Percentiles rank a stretch among this genome's conserved stretches.
phyloP scores from a whole-genome alignment of 768 basidiomycete species.

The Hypsizygus marmoreus region DNA sequence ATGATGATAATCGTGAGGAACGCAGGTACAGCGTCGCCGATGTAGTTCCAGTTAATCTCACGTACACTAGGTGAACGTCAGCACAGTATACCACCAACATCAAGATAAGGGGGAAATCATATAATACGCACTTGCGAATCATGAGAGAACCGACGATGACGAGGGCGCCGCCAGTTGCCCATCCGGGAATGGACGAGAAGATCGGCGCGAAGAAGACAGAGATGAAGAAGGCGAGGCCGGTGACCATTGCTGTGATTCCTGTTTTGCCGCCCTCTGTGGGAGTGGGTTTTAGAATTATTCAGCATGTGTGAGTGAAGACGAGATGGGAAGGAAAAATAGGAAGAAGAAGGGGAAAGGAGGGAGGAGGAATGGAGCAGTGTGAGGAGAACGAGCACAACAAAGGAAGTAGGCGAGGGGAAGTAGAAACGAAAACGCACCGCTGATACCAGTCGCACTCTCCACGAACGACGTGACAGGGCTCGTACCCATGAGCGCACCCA shows the following conservation, averaged over 20 bases:
- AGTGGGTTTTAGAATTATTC: no score
- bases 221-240: constrained; percentile 77
- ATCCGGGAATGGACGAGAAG: constrained; percentile 83
- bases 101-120: not conserved
- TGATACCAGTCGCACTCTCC: constrained; percentile 81
- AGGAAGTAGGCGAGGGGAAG: no score
- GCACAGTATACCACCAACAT: constrained; percentile 1
- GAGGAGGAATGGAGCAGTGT: not conserved
- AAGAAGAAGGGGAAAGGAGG: not conserved
- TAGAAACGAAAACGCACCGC: constrained; percentile 52
- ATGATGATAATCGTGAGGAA: constrained; percentile 83
- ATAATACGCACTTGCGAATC: constrained; percentile 72
- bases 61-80: constrained; percentile 54
- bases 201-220: constrained; percentile 88
- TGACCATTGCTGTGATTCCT: constrained; percentile 75
- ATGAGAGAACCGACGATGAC: constrained; percentile 87
- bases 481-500: constrained; percentile 79
- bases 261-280: constrained; percentile 91
- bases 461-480: constrained; percentile 84
- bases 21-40: constrained; percentile 85
- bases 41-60: constrained; percentile 89
- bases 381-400: not conserved
- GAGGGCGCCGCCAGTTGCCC: constrained; percentile 87
- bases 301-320: no score
- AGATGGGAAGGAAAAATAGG: no score